Evolutionary conservation across 2,329 filamentous ascomycete genomes (phyloP), one percentile per base, ranked within the genome.

Genomic region (Aspergillus pseudoterreus): DNA sequence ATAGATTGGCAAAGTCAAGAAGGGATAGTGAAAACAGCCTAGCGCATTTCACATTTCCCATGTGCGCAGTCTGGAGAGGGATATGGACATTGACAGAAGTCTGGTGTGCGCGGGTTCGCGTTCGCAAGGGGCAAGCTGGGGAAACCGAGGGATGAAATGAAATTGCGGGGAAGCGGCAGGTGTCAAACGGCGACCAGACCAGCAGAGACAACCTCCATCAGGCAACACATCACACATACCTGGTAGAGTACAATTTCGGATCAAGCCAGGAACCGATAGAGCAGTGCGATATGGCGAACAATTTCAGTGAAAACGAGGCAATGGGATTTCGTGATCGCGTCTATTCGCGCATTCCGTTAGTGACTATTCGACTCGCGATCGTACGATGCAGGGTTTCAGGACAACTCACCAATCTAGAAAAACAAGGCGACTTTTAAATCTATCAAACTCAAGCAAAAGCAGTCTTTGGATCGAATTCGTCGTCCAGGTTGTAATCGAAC

Each of bases 401-500:
- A 27, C 49, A 17, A 68, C 67, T 68, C 56, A 70, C 67, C 63
- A 65, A 51, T 69, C 67, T 70, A 68, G 49, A 50, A 30, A 30
- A 36, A 48, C 55, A 60, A 51, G 43, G 47, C 50, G 55, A 58
- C 50, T 58, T 59, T 57, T 62, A 54, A 54, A 47, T 68, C 60
- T 67, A 65, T 59, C 59, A 61, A 63, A 58, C 52, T 56, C 56
- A 58, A 51, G 45, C 45, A 53, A 54, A 50, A 58, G 53, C 60
- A 63, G 53, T 62, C 55, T 63, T 57, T 58, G 63, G 57, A 59
- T 49, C 59, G 49, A 57, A 59, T 35, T 47, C 46, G 19, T 46
- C 41, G 52, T 57, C 43, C 52, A 41, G 44, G 52, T 50, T 32
- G 46, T 39, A 43, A 35, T 14, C 6, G 22, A 24, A 46, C 15